These are phyloP conservation scores for Scheffersomyces spartinae DNA, from an alignment of 805 yeast species.

Conservation along the genomic window DNA sequence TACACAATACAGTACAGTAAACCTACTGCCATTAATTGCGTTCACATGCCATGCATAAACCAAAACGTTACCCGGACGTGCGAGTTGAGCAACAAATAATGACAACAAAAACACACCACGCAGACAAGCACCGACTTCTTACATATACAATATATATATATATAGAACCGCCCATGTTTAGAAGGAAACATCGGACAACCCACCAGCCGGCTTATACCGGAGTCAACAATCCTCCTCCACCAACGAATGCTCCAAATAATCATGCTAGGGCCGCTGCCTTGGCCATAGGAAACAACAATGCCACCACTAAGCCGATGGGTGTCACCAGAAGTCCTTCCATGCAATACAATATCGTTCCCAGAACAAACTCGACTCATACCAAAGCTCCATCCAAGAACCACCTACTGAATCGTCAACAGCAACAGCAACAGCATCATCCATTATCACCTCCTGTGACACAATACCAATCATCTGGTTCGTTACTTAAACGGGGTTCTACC, in stretches of 20 bases:
- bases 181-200: conserved; percentile 20
- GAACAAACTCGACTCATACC: neutral
- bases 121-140: no score
- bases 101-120: no score
- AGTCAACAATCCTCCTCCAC: conserved; percentile 24
- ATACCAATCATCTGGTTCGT: conserved; percentile 1
- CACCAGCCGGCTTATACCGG: conserved; percentile 30
- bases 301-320: conserved; percentile 1
- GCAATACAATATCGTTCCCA: neutral
- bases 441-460: conserved; percentile 4
- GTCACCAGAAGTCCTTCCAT: neutral
- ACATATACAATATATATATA: no score
- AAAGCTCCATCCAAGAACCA: neutral
- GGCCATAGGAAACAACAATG: conserved; percentile 22
- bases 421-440: neutral
- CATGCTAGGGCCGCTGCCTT: conserved; percentile 34
- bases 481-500: conserved; percentile 3
- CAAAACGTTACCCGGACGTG: no score
- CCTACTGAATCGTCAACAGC: conserved; percentile 1
- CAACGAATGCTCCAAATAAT: conserved; percentile 21
- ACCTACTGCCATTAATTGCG: no score
- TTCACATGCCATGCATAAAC: no score
- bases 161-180: no score
- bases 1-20: no score
- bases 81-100: no score